Conservation (phyloP, 2,329 filamentous ascomycete species). For the Aspergillus fischeri region DNA sequence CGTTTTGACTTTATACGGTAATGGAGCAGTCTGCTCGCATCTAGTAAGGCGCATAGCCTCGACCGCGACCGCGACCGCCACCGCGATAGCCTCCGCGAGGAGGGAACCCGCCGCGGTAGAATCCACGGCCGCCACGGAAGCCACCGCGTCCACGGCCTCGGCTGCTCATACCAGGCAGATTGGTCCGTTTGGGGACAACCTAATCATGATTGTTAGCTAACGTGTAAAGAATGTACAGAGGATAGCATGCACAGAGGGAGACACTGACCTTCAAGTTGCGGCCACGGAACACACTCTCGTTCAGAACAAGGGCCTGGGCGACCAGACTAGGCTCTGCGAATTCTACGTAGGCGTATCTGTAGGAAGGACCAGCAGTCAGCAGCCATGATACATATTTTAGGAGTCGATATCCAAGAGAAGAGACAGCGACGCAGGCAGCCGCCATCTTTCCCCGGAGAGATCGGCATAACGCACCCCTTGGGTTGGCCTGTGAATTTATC, state of each 20-base stretch:
- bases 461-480: constrained; percentile 71
- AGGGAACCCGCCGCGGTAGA: constrained; percentile 40
- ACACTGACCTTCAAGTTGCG: constrained; percentile 82
- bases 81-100: constrained; percentile 58
- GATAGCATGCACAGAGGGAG: background rate
- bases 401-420: background rate
- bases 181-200: constrained; percentile 91
- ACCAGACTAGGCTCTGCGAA: constrained; percentile 93
- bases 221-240: background rate
- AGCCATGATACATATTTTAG: constrained; percentile 10
- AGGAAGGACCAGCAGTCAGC: constrained; percentile 17
- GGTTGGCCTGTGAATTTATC: constrained; percentile 99
- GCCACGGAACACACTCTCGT: constrained; percentile 93
- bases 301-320: constrained; percentile 86
- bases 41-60: constrained; percentile 46
- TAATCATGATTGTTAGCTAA: constrained; percentile 38
- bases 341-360: constrained; percentile 96
- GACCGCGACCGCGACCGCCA: constrained; percentile 45
- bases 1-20: constrained; percentile 2
- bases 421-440: background rate
- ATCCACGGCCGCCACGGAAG: constrained; percentile 50
- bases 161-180: constrained; percentile 81
- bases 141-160: constrained; percentile 60
- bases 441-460: background rate
- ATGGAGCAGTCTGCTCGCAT: constrained; percentile 1